phyloP scores from a whole-genome alignment of 805 yeast species.

The Saturnispora silvae region DNA sequence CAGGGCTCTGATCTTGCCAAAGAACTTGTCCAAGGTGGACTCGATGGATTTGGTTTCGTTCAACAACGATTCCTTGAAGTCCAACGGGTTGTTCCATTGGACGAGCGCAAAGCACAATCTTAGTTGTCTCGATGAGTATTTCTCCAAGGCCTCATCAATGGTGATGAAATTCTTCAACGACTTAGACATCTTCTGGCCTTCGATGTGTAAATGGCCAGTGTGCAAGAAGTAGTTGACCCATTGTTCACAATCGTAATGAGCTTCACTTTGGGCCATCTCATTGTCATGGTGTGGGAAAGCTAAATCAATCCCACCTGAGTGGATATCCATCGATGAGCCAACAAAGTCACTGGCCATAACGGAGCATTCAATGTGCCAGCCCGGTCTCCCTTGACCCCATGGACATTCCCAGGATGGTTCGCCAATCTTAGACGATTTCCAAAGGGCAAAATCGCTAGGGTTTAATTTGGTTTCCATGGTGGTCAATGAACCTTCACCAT shows the following conservation, averaged over 20 bases:
- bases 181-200: conserved; percentile 97
- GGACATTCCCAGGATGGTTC: conserved; percentile 94
- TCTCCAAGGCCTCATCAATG: conserved; percentile 74
- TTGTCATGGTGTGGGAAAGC: conserved; percentile 99
- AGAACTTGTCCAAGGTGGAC: conserved; percentile 67
- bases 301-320: conserved; percentile 92
- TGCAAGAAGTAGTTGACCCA: conserved; percentile 97
- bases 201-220: conserved; percentile 95
- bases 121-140: conserved; percentile 68
- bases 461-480: conserved; percentile 51
- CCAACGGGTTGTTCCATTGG: conserved; percentile 88
- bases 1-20: conserved; percentile 78
- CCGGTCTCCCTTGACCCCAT: conserved; percentile 98
- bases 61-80: conserved; percentile 75
- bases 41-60: conserved; percentile 72
- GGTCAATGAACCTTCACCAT: conserved; percentile 84
- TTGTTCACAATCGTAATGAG: conserved; percentile 76
- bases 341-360: conserved; percentile 93
- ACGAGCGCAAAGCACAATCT: conserved; percentile 85
- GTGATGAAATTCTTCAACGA: conserved; percentile 92
- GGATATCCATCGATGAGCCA: conserved; percentile 82
- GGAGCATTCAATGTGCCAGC: conserved; percentile 99
- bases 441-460: conserved; percentile 84
- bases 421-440: conserved; percentile 96
- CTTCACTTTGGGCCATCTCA: conserved; percentile 95